These are phyloP conservation scores for Chaetothyriales sp. DNA, from an alignment of 2,329 filamentous ascomycete genomes.

Conservation along the genomic window DNA sequence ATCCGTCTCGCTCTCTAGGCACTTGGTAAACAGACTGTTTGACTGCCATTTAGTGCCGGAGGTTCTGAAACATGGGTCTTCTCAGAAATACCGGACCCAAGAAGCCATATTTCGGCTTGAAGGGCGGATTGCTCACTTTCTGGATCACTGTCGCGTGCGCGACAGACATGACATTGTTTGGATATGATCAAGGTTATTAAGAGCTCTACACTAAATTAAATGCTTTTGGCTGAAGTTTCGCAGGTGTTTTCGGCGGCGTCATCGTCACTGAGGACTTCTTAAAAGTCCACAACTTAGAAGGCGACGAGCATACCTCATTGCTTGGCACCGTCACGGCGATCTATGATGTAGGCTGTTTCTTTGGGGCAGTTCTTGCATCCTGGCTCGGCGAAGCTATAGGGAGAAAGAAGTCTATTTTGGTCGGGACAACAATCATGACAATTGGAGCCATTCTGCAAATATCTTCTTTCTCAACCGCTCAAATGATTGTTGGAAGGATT, in stretches of 20 bases:
- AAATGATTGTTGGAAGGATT: slow-evolving; percentile 40
- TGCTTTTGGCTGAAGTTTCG: neutral
- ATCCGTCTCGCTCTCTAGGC: too few relatives aligned
- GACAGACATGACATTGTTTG: slow-evolving; percentile 34
- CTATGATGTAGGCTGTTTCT: slow-evolving; percentile 48
- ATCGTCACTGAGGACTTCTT: slow-evolving; percentile 42
- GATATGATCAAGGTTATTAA: slow-evolving; percentile 15
- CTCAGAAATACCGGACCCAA: slow-evolving; percentile 7
- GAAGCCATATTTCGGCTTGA: slow-evolving; percentile 39
- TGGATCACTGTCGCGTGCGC: slow-evolving; percentile 39
- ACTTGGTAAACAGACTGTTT: too few relatives aligned
- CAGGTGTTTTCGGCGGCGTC: slow-evolving; percentile 42
- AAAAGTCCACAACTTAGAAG: slow-evolving; percentile 32
- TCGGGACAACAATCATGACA: slow-evolving; percentile 37
- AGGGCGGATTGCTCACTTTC: slow-evolving; percentile 43
- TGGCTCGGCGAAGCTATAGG: slow-evolving; percentile 35
- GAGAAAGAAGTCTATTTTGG: slow-evolving; percentile 34
- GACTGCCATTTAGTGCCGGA: too few relatives aligned
- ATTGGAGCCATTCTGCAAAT: slow-evolving; percentile 37
- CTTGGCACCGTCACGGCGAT: slow-evolving; percentile 40
- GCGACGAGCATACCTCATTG: slow-evolving; percentile 5
- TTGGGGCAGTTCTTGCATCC: slow-evolving; percentile 38
- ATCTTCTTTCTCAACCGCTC: slow-evolving; percentile 30
- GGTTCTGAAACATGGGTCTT: slow-evolving; percentile 6
- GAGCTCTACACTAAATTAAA: slow-evolving; percentile 19